phyloP scores from a whole-genome alignment of 768 basidiomycete species.

The Floccularia luteovirens region DNA sequence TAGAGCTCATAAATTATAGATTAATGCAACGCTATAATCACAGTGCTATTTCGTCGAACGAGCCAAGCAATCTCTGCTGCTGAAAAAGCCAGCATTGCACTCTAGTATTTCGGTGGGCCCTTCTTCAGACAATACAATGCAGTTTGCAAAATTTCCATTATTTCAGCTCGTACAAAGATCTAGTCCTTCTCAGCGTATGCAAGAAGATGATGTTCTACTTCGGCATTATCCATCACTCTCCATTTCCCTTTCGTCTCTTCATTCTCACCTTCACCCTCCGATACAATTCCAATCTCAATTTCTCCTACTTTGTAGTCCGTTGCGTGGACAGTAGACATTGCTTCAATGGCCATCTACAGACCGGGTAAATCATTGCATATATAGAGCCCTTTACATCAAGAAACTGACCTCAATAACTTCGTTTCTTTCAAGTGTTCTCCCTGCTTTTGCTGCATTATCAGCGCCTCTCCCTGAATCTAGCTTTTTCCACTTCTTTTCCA shows the following conservation, averaged over 20 bases:
- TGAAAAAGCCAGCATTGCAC: no score
- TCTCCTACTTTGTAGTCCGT: slow-evolving; percentile 96
- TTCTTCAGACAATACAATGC: no score
- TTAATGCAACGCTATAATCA: no score
- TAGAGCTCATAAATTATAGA: no score
- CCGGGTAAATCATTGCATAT: not conserved
- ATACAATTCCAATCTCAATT: slow-evolving; percentile 94
- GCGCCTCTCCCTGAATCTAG: slow-evolving; percentile 71
- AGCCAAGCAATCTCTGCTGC: no score
- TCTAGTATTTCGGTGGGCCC: no score
- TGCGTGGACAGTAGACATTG: slow-evolving; percentile 88
- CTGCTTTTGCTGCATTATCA: slow-evolving; percentile 71
- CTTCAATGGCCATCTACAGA: slow-evolving; percentile 83
- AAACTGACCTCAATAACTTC: slow-evolving; percentile 84
- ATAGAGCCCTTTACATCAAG: not conserved
- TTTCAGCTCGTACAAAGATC: no score
- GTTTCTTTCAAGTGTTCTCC: slow-evolving; percentile 60
- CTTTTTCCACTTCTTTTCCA: slow-evolving; percentile 99
- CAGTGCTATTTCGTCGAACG: no score
- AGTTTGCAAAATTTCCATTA: no score
- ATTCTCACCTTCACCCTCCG: slow-evolving; percentile 64
- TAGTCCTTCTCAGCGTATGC: slow-evolving; percentile 92
- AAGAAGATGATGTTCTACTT: slow-evolving; percentile 73
- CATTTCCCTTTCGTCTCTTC: slow-evolving; percentile 67
- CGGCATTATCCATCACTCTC: slow-evolving; percentile 71